phyloP scores from a whole-genome alignment of 306 rosid species.

The Citrullus mucosospermus region DNA sequence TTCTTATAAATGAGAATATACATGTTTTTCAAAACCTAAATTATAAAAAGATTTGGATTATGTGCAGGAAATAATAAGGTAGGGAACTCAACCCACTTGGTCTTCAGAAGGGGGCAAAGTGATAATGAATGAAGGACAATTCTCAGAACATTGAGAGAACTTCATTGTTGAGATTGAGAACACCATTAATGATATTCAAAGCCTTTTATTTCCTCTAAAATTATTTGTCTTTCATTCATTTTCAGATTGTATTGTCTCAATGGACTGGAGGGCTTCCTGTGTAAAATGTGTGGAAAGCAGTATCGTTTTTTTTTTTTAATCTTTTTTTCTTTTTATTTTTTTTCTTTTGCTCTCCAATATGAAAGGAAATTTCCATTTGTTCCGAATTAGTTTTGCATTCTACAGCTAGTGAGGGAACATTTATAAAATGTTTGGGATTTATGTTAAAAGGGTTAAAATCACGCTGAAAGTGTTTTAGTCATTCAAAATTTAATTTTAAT shows the following conservation, averaged over 20 bases:
- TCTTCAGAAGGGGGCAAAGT: slow-evolving; percentile 2
- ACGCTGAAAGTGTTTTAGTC: no score
- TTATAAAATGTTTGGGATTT: background rate
- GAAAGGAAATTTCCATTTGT: background rate
- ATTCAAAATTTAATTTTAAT: no score
- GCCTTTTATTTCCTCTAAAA: background rate
- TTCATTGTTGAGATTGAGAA: slow-evolving; percentile 4
- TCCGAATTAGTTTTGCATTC: background rate
- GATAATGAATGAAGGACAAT: slow-evolving; percentile 1
- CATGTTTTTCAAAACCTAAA: background rate
- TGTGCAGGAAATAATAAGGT: slow-evolving; percentile 9
- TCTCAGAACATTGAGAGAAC: background rate
- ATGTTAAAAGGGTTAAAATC: no score
- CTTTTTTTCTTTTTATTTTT: no score
- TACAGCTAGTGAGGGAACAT: background rate
- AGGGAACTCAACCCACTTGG: slow-evolving; percentile 4
- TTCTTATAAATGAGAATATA: background rate
- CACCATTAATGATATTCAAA: background rate
- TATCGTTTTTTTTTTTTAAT: background rate
- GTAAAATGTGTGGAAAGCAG: slow-evolving; percentile 3
- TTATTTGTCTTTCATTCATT: background rate
- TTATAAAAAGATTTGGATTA: background rate
- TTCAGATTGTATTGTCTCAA: background rate
- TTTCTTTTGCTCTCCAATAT: background rate
- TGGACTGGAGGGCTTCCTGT: background rate